Base-by-base conservation (phyloP, 108 stramenopile genomes). In the Nitzschia sp. region DNA sequence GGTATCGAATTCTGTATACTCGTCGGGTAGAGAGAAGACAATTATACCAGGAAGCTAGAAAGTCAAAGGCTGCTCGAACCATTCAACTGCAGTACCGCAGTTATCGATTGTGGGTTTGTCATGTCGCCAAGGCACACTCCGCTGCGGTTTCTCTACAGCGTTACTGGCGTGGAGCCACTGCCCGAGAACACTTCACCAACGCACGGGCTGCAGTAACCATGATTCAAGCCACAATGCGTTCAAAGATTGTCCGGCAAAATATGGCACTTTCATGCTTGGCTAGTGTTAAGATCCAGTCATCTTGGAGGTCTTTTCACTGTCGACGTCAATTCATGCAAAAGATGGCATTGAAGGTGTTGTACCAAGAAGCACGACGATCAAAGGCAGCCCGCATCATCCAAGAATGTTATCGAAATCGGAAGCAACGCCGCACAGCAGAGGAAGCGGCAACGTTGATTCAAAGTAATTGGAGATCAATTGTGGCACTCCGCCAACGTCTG, bases 311-410 rank as follows among this genome's bases (percentile, higher is more conserved):
- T 15, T 52, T 10, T 8, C 1, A 0, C 6, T 15, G 34, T 22
- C 14, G 24, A 14, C 11, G 34, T 37, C 51, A 51, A 26, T 29
- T 24, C 29, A 25, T 41, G 22, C 12, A 38, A 53, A 25, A 17
- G 9, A 48, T 22, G 25, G 51, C 14, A 21, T 29, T 51, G 43
- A 20, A 17, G 12, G 1, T 8, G 0, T 40, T 44, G 26, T 51
- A 59, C 50, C 46, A 60, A 11, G 21, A 6, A 24, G 46, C 57
- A 34, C 14, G 50, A 34, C 42, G 43, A 34, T 37, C 25, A 22
- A 48, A 61, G 61, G 60, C 70, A 29, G 48, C 61, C 10, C 41
- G 60, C 39, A 10, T 2, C 1, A 55, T 71, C 51, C 58, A 71
- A 26, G 12, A 57, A 17, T 17, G 1, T 34, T 5, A 34, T 34